phyloP scores from a whole-genome alignment of 441 rosid species.

The Gossypium davidsonii region DNA sequence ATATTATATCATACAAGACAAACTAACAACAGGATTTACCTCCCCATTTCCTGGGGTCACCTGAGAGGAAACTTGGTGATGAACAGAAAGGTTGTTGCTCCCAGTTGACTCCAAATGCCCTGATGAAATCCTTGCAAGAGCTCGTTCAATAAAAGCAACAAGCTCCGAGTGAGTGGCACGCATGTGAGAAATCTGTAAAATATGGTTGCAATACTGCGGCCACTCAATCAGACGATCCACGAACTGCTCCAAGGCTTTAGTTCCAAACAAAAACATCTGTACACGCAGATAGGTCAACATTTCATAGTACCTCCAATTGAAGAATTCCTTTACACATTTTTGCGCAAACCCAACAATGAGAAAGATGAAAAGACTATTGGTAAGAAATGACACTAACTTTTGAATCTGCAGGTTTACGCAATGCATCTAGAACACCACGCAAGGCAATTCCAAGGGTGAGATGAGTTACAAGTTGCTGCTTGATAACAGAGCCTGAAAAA shows the following conservation, averaged over 20 bases:
- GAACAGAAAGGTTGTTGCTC: constrained; percentile 37
- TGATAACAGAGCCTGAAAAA: constrained; percentile 76
- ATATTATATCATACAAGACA: background rate
- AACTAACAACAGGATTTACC: constrained; percentile 33
- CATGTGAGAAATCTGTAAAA: constrained; percentile 95
- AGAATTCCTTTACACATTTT: background rate
- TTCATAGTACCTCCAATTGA: background rate
- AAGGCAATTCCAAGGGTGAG: constrained; percentile 88
- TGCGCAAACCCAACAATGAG: background rate
- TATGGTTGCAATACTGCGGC: constrained; percentile 99
- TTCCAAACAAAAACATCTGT: constrained; percentile 98
- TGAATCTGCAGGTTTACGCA: constrained; percentile 97
- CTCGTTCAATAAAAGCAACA: constrained; percentile 85
- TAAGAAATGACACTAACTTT: constrained; percentile 45
- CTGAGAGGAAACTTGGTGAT: constrained; percentile 48
- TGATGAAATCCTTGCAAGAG: constrained; percentile 79
- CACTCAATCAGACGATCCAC: constrained; percentile 92
- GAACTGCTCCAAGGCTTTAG: constrained; percentile 95
- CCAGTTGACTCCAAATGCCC: constrained; percentile 74
- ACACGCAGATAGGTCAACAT: constrained; percentile 19
- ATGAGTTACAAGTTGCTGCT: constrained; percentile 95
- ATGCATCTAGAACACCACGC: constrained; percentile 92
- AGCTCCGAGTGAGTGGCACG: constrained; percentile 80
- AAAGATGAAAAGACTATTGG: background rate
- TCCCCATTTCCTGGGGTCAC: constrained; percentile 52